A percentile compares a stretch with the other conserved stretches of the same genome.
phyloP scores from a whole-genome alignment of 116 monocot species.

The Cymodocea nodosa region DNA sequence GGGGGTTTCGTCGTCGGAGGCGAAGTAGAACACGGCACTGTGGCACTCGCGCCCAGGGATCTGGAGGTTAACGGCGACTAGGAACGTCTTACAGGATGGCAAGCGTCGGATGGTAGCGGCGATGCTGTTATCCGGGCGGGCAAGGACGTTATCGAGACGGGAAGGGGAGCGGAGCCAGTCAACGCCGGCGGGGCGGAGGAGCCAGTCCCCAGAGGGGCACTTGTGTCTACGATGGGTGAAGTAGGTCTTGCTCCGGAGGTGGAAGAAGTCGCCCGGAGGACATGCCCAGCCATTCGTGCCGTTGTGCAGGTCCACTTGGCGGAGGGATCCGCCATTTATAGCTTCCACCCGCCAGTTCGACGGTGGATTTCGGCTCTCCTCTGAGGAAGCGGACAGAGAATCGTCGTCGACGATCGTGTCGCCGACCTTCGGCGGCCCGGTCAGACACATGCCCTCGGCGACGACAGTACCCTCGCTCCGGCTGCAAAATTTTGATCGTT shows the following conservation, averaged over 20 bases:
- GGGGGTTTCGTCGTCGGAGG: slow-evolving; percentile 33
- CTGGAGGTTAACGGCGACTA: slow-evolving; percentile 70
- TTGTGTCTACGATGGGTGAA: slow-evolving; percentile 44
- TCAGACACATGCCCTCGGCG: too few species aligned
- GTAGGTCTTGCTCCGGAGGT: slow-evolving; percentile 39
- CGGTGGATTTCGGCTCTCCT: too few species aligned
- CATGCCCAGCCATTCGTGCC: slow-evolving; percentile 96
- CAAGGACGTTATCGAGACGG: slow-evolving; percentile 70
- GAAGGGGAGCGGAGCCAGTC: slow-evolving; percentile 79
- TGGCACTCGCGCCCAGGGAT: slow-evolving; percentile 77
- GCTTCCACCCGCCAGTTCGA: slow-evolving; percentile 6
- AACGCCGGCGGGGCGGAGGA: slow-evolving; percentile 81
- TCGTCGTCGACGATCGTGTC: too few species aligned
- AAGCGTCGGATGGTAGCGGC: slow-evolving; percentile 25
- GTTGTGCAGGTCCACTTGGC: slow-evolving; percentile 51
- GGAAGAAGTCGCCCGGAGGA: slow-evolving; percentile 72
- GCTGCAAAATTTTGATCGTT: too few species aligned
- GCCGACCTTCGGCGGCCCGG: too few species aligned
- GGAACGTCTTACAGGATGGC: slow-evolving; percentile 33
- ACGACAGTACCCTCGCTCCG: too few species aligned
- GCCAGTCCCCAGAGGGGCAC: slow-evolving; percentile 52
- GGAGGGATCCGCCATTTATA: slow-evolving; percentile 62
- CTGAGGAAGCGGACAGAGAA: too few species aligned
- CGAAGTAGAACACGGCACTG: slow-evolving; percentile 92
- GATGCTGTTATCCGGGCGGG: slow-evolving; percentile 60